Evolutionary conservation across 768 basidiomycete genomes (phyloP).

Genomic region (Lactifluus volemus): DNA sequence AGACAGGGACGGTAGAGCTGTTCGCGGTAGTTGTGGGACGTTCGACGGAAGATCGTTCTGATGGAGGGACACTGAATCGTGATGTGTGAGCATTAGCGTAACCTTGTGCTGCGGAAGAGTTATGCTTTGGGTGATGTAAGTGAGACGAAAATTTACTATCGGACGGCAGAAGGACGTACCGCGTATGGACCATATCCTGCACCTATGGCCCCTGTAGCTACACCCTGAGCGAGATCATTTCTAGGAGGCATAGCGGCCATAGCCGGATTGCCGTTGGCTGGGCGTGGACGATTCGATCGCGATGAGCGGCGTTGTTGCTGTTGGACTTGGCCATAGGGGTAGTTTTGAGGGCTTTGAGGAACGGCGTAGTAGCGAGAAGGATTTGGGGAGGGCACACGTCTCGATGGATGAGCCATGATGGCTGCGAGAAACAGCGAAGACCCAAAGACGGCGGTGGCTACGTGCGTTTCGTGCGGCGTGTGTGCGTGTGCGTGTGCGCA

Average conservation of each 20-base stretch:
- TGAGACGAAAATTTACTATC: neutral
- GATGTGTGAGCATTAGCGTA: conserved; percentile 38
- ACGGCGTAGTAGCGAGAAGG: conserved; percentile 57
- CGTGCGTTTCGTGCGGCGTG: too few species aligned
- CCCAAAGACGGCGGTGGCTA: neutral
- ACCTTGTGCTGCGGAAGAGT: conserved; percentile 34
- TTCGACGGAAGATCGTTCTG: conserved; percentile 36
- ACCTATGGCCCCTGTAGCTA: conserved; percentile 74
- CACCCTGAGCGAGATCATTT: conserved; percentile 60
- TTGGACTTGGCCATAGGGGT: conserved; percentile 7
- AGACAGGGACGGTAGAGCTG: conserved; percentile 59
- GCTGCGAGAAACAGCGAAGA: neutral
- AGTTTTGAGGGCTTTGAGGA: conserved; percentile 43
- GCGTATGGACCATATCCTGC: conserved; percentile 81
- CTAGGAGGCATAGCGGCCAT: conserved; percentile 23
- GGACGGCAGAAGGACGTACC: conserved; percentile 30
- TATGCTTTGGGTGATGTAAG: conserved; percentile 39
- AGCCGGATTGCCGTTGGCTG: neutral
- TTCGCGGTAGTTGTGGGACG: conserved; percentile 34
- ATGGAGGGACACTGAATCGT: conserved; percentile 50
- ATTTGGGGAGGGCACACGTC: conserved; percentile 12
- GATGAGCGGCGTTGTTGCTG: conserved; percentile 14
- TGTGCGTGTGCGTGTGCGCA: too few species aligned
- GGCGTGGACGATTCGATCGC: conserved; percentile 19
- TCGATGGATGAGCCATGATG: conserved; percentile 18